Evolutionary conservation across 2,329 filamentous ascomycete species (phyloP).

Genomic region (Pyrenophora graminea): DNA sequence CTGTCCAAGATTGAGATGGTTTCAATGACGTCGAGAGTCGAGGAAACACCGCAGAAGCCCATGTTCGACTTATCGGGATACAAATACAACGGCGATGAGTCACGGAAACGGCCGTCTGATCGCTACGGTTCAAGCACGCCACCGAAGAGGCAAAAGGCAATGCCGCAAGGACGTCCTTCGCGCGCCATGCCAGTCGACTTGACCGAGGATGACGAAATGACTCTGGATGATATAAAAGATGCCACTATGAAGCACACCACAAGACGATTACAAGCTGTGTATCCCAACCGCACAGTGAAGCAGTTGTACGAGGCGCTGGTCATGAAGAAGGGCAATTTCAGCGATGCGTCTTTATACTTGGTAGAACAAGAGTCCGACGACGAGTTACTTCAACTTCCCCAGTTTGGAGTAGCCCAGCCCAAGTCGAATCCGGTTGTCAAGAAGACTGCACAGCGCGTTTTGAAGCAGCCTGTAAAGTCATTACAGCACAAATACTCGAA

Average conservation of each 20-base stretch:
- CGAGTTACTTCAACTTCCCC: conserved; percentile 37
- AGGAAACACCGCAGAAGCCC: conserved; percentile 43
- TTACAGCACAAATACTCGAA: conserved; percentile 62
- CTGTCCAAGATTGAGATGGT: conserved; percentile 58
- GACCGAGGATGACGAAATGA: conserved; percentile 22
- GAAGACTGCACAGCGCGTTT: conserved; percentile 57
- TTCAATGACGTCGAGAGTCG: conserved; percentile 29
- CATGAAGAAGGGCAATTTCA: conserved; percentile 56
- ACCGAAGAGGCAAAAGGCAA: conserved; percentile 31
- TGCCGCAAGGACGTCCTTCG: conserved; percentile 38
- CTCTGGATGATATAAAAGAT: conserved; percentile 49
- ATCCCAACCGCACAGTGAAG: conserved; percentile 53
- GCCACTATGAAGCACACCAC: conserved; percentile 56
- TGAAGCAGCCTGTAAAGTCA: conserved; percentile 58
- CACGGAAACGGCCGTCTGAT: conserved; percentile 37
- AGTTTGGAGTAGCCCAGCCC: conserved; percentile 27
- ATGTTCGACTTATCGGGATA: conserved; percentile 34
- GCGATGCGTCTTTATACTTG: conserved; percentile 52
- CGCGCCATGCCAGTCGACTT: conserved; percentile 42
- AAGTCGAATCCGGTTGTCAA: conserved; percentile 42
- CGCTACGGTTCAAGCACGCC: conserved; percentile 21
- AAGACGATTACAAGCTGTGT: conserved; percentile 55
- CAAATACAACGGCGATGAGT: conserved; percentile 24
- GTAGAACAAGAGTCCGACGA: conserved; percentile 37
- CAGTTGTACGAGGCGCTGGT: conserved; percentile 57